Conservation (phyloP, 176 grass and related monocot species). For the Metroxylon sagu region DNA sequence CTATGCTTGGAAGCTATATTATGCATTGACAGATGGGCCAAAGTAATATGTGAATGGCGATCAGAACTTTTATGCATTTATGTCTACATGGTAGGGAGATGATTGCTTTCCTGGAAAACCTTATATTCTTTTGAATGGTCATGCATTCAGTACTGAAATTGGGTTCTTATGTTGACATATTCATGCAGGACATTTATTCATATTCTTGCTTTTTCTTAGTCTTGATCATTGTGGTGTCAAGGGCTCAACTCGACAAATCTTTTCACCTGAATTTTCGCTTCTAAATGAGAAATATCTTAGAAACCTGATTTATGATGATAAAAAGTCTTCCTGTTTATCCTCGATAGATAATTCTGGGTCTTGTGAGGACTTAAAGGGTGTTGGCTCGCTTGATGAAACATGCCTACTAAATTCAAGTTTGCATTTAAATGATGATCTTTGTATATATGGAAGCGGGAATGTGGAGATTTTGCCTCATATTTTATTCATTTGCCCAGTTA, state of each 20-base stretch:
- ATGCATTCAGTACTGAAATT: neutral
- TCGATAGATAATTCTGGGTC: constrained; percentile 37
- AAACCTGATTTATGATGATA: neutral
- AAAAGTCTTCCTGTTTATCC: constrained; percentile 9
- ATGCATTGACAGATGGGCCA: neutral
- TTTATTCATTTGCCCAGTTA: constrained; percentile 38
- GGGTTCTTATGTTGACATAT: neutral
- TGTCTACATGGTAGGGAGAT: neutral
- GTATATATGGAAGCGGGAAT: constrained; percentile 52
- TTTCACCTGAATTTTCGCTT: neutral
- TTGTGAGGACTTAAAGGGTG: constrained; percentile 61
- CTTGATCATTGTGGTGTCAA: constrained; percentile 1
- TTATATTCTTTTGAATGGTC: constrained; percentile 1
- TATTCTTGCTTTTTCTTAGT: constrained; percentile 4
- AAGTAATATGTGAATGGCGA: neutral
- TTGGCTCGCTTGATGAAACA: constrained; percentile 56
- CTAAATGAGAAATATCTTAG: neutral
- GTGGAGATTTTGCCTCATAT: constrained; percentile 35
- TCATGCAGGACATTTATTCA: neutral
- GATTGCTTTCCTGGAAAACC: neutral
- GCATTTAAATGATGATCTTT: constrained; percentile 32
- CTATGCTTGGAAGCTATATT: neutral
- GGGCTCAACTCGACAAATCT: neutral
- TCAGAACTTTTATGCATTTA: neutral
- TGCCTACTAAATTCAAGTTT: constrained; percentile 57